A percentile compares a stretch with the other conserved stretches of the same genome.
Conservation (phyloP, 2,329 filamentous ascomycete genomes). For the Fonsecaea nubica region DNA sequence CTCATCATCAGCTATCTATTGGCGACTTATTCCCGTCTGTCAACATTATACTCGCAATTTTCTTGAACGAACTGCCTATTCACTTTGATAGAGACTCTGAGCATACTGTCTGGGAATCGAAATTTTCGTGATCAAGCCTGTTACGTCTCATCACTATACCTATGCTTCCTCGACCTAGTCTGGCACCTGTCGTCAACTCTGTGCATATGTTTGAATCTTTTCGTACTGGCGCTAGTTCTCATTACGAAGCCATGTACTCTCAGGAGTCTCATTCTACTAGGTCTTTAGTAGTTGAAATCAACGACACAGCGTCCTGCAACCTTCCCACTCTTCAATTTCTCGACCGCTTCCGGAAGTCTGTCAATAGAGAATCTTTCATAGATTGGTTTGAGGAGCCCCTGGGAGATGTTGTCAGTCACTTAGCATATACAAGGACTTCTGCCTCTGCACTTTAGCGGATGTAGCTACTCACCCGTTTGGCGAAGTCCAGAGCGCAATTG, state of each 20-base stretch:
- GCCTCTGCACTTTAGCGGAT: not conserved
- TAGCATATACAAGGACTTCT: conserved; percentile 45
- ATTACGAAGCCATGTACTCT: not conserved
- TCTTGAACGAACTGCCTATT: too few relatives aligned
- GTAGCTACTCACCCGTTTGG: conserved; percentile 2
- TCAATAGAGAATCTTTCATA: conserved; percentile 57
- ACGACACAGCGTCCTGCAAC: conserved; percentile 61
- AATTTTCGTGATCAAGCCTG: too few relatives aligned
- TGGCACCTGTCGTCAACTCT: too few relatives aligned
- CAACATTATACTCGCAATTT: too few relatives aligned
- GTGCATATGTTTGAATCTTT: not conserved
- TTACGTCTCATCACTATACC: too few relatives aligned
- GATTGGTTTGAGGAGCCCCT: conserved; percentile 59
- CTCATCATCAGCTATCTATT: not conserved
- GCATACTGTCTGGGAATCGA: too few relatives aligned
- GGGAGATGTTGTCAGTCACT: conserved; percentile 55
- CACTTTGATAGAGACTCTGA: too few relatives aligned
- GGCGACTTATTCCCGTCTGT: not conserved
- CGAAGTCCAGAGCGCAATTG: conserved; percentile 27
- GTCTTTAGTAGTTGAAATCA: conserved; percentile 54
- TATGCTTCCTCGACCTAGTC: too few relatives aligned
- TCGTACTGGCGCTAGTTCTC: not conserved
- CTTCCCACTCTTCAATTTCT: conserved; percentile 57
- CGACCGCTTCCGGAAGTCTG: conserved; percentile 58
- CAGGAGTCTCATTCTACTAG: too few relatives aligned